Conservation (phyloP, 2,329 filamentous ascomycete genomes). For the Claviceps humidiphila region DNA sequence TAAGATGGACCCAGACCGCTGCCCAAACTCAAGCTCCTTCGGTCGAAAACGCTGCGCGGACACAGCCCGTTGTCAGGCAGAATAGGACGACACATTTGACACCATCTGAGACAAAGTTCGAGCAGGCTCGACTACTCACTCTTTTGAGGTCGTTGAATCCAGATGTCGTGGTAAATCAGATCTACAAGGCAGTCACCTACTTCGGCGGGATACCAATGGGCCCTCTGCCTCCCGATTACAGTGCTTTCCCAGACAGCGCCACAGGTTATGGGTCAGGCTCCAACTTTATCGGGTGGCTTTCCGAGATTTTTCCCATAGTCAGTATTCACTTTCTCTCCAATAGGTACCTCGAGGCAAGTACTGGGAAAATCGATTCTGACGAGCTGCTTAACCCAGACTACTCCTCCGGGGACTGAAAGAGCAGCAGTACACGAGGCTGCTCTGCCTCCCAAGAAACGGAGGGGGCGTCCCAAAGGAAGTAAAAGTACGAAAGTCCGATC, state of each 20-base stretch:
- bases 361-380: not conserved
- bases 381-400: not conserved
- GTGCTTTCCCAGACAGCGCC: slow-evolving; percentile 40
- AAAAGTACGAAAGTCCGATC: slow-evolving; percentile 18
- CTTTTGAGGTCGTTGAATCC: slow-evolving; percentile 43
- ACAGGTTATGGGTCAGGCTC: slow-evolving; percentile 43
- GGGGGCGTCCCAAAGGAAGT: slow-evolving; percentile 45
- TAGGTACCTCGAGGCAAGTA: not conserved
- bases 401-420: not conserved
- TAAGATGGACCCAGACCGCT: not conserved
- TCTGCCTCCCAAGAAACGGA: slow-evolving; percentile 25
- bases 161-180: slow-evolving; percentile 43
- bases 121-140: slow-evolving; percentile 46
- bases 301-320: slow-evolving; percentile 39
- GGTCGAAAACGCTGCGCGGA: not conserved
- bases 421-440: not conserved
- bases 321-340: not conserved
- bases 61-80: not conserved
- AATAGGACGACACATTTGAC: slow-evolving; percentile 7
- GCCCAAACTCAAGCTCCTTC: not conserved
- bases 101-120: slow-evolving; percentile 39
- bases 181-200: slow-evolving; percentile 49
- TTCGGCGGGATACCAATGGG: slow-evolving; percentile 47
- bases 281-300: slow-evolving; percentile 47
- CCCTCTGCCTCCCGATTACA: slow-evolving; percentile 35